Conservation (phyloP, 345 rosid genomes). For the Linum lewisii region DNA sequence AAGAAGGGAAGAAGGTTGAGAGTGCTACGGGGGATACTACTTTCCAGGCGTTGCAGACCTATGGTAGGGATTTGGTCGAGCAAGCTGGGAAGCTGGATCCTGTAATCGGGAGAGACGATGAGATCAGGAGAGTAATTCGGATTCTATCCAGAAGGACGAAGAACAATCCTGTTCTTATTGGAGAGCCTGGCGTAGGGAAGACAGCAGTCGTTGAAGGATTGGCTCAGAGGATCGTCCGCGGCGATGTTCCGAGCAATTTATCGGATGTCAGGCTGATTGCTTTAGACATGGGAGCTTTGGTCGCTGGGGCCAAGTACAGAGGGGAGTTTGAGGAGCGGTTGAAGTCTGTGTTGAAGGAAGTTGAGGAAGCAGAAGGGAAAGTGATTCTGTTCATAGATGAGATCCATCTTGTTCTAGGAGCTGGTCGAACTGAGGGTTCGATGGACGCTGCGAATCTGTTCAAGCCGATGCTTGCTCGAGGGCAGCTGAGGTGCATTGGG, state of each 20-base stretch:
- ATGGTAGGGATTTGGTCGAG: slow-evolving; percentile 86
- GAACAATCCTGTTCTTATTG: slow-evolving; percentile 89
- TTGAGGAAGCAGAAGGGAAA: slow-evolving; percentile 88
- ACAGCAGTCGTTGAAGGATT: slow-evolving; percentile 93
- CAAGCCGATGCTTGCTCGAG: slow-evolving; percentile 94
- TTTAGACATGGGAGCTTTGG: slow-evolving; percentile 78
- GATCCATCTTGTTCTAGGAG: slow-evolving; percentile 94
- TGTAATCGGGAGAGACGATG: slow-evolving; percentile 85
- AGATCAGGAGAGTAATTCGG: slow-evolving; percentile 69
- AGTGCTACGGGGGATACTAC: slow-evolving; percentile 73
- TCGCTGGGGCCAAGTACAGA: slow-evolving; percentile 78
- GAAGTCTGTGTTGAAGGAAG: slow-evolving; percentile 83
- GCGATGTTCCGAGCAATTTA: slow-evolving; percentile 84
- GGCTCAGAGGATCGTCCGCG: slow-evolving; percentile 84
- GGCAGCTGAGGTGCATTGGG: slow-evolving; percentile 87
- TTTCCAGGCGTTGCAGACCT: slow-evolving; percentile 80
- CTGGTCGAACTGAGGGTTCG: slow-evolving; percentile 80
- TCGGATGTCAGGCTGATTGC: slow-evolving; percentile 78
- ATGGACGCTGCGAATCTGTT: slow-evolving; percentile 98
- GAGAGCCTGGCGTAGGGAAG: slow-evolving; percentile 94
- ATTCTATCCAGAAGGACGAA: slow-evolving; percentile 84
- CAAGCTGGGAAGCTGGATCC: slow-evolving; percentile 93
- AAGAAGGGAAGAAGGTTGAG: slow-evolving; percentile 80
- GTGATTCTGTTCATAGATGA: slow-evolving; percentile 92
- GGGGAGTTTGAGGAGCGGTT: slow-evolving; percentile 88